Percentiles rank a stretch among this genome's conserved stretches.
These are phyloP conservation scores for Beauveria varroae DNA, from an alignment of 2,329 filamentous ascomycete genomes.

Conservation along the genomic window DNA sequence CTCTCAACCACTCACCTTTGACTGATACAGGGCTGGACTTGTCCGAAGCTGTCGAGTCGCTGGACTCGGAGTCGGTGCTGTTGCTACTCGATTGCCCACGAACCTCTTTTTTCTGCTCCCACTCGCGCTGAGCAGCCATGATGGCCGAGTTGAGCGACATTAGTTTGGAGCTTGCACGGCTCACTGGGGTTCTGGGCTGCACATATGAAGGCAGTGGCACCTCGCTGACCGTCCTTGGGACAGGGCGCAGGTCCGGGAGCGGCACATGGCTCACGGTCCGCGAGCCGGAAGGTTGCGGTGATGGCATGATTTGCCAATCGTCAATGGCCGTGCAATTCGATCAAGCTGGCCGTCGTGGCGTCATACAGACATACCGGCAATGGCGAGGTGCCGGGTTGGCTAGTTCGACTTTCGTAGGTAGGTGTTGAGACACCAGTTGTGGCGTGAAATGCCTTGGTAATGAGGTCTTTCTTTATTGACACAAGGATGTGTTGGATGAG, in stretches of 20 bases:
- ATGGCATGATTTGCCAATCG: not conserved
- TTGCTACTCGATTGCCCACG: not conserved
- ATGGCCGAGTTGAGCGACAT: constrained; percentile 17
- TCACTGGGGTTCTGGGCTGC: not conserved
- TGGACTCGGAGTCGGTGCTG: not conserved
- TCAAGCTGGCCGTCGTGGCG: not conserved
- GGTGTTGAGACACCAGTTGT: not conserved
- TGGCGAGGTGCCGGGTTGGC: not conserved
- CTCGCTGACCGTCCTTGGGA: not conserved
- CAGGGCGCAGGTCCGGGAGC: not conserved
- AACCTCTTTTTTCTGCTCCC: constrained; percentile 16
- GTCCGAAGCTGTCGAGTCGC: not conserved
- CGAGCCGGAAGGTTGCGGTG: not conserved
- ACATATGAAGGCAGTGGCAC: not conserved
- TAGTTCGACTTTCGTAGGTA: not conserved
- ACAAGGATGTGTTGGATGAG: too few relatives aligned
- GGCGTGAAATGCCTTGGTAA: too few relatives aligned
- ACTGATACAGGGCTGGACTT: not conserved
- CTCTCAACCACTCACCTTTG: not conserved
- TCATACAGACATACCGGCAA: not conserved
- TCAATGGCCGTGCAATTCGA: not conserved
- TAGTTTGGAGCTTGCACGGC: not conserved
- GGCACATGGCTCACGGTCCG: not conserved
- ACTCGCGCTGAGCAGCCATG: constrained; percentile 21
- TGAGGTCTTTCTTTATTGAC: too few relatives aligned